phyloP scores from a whole-genome alignment of 495 filamentous ascomycete species.

The Usnea hakonensis region DNA sequence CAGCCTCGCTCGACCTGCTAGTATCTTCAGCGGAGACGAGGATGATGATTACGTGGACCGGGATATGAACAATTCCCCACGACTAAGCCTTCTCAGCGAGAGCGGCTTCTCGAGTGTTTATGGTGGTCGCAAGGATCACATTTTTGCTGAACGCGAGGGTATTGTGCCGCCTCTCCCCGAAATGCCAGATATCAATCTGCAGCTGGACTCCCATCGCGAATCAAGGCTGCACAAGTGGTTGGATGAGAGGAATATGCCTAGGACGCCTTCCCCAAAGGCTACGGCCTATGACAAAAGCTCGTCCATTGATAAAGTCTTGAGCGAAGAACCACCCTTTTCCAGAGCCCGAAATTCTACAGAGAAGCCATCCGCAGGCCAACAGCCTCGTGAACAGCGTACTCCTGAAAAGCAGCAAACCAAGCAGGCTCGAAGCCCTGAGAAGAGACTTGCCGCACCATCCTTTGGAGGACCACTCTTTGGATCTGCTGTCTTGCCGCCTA shows the following conservation, averaged over 20 bases:
- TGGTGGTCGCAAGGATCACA: conserved; percentile 24
- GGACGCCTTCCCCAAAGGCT: conserved; percentile 6
- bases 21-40: conserved; percentile 29
- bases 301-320: conserved; percentile 18
- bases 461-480: conserved; percentile 19
- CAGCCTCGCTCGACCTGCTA: conserved; percentile 15
- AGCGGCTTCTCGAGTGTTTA: conserved; percentile 68
- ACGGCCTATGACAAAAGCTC: conserved; percentile 9
- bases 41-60: conserved; percentile 30
- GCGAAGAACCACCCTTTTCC: conserved; percentile 2
- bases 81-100: conserved; percentile 70
- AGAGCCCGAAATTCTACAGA: background rate
- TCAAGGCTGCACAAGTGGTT: conserved; percentile 19
- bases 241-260: conserved; percentile 12
- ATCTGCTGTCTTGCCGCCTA: conserved; percentile 18
- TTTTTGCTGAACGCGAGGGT: background rate
- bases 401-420: conserved; percentile 12
- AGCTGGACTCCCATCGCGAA: conserved; percentile 13
- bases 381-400: background rate
- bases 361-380: background rate
- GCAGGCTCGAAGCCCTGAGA: conserved; percentile 11
- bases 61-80: conserved; percentile 46
- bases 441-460: conserved; percentile 5
- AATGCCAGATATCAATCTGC: background rate
- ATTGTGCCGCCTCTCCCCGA: background rate